Evolutionary conservation across 495 filamentous ascomycete species (phyloP).

Genomic region (Xylaria cubensis): DNA sequence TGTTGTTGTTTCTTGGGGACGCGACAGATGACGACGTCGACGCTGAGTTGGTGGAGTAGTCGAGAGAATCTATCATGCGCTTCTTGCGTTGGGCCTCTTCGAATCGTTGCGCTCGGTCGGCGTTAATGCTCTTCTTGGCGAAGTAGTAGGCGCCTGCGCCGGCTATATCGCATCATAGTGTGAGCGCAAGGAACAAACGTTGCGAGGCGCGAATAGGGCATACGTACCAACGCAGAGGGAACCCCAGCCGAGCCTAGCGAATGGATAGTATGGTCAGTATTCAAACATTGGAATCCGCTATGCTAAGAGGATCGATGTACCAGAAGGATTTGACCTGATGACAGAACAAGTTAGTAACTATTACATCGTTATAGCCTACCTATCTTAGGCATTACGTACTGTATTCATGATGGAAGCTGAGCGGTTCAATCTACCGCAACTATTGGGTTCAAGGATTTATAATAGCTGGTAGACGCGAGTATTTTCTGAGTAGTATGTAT

Average conservation of each 20-base stretch:
- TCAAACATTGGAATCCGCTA: not conserved
- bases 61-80: conserved; percentile 64
- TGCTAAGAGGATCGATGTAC: conserved; percentile 44
- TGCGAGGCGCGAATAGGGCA: not conserved
- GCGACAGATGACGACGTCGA: conserved; percentile 42
- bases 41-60: conserved; percentile 55
- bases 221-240: conserved; percentile 76
- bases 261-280: conserved; percentile 1
- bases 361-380: not conserved
- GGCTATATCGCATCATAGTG: conserved; percentile 55
- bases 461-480: not conserved
- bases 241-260: conserved; percentile 80
- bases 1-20: not conserved
- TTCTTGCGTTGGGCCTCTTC: conserved; percentile 70
- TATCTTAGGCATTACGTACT: conserved; percentile 28
- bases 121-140: conserved; percentile 92
- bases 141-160: conserved; percentile 91
- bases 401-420: conserved; percentile 42
- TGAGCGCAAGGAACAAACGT: conserved; percentile 31
- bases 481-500: not conserved
- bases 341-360: conserved; percentile 31
- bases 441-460: not conserved
- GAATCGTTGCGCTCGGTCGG: conserved; percentile 75
- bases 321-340: conserved; percentile 68
- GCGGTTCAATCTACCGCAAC: not conserved